Evolutionary conservation across 1,284 basidiomycete species (phyloP), one percentile per base, ranked within the genome.

Genomic region (Heterobasidion occidentale): DNA sequence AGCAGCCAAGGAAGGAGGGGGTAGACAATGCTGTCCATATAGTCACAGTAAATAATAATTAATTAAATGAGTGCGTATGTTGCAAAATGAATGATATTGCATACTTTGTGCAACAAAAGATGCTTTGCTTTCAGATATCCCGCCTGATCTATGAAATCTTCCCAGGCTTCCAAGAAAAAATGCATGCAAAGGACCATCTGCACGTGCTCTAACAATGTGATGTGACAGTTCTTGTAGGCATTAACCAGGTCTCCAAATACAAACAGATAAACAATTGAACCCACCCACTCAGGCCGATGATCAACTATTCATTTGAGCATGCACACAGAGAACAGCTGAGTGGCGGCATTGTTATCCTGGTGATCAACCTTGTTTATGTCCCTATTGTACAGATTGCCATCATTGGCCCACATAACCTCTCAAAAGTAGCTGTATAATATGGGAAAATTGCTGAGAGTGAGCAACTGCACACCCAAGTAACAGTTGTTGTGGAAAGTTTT

Each of bases 301-400:
- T 51, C 7, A 0, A 47, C 47, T 3, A 64, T 38, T 17, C 57
- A 61, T 1, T 61, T 45, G 0, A 69, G 50, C 0, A 60, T 57
- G 0, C 50, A 52, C 0, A 66, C 60, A 11, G 66, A 65, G 53
- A 65, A 66, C 0, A 69, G 51, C 6, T 70, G 65, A 1, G 61
- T 58, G 1, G 75, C 73, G 3, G 75, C 73, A 56, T 67, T 65
- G 59, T 78, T 73, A 61, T 77, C 74, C 62, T 77, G 75, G 2
- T 65, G 58, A 56, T 76, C 73, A 1, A 71, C 44, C 48, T 70
- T 69, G 14, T 67, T 60, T 9, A 76, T 68, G 60, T 77, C 74
- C 0, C 69, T 67, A 9, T 54, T 33, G 53, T 67, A 74, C 1
- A 77, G 59, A 2, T 61, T 59, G 1, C 46, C 17, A 9, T 19